phyloP scores from a whole-genome alignment of 2,329 filamentous ascomycete genomes.

The Xylaria sp. region DNA sequence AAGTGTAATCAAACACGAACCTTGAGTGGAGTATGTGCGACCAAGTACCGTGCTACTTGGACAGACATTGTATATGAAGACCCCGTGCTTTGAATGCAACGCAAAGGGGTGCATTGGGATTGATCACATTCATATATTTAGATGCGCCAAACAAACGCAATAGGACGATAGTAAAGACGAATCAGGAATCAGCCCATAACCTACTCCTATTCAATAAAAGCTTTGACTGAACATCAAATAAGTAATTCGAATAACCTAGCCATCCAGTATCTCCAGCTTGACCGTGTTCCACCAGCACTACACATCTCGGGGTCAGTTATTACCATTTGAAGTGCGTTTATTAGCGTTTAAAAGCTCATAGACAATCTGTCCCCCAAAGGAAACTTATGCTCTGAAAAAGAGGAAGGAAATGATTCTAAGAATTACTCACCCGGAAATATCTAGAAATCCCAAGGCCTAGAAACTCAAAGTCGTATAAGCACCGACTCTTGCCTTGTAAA shows the following conservation, averaged over 20 bases:
- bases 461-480: constrained; percentile 15
- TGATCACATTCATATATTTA: neutral
- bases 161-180: neutral
- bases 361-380: too few relatives aligned
- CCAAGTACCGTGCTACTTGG: neutral
- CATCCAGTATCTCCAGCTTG: neutral
- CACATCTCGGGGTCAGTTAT: too few relatives aligned
- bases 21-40: neutral
- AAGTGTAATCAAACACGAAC: neutral
- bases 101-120: too few relatives aligned
- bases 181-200: neutral
- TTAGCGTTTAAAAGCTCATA: too few relatives aligned
- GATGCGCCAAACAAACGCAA: neutral
- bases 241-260: neutral
- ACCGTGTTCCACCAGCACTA: neutral
- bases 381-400: too few relatives aligned
- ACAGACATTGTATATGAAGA: too few relatives aligned
- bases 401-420: too few relatives aligned
- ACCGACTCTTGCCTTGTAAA: neutral
- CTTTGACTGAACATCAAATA: neutral
- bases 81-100: too few relatives aligned
- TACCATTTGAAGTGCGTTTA: too few relatives aligned
- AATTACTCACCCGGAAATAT: too few relatives aligned
- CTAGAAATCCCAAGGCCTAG: neutral
- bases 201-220: neutral